Evolutionary conservation across 768 basidiomycete species (phyloP).

Genomic region (Asterophora parasitica): DNA sequence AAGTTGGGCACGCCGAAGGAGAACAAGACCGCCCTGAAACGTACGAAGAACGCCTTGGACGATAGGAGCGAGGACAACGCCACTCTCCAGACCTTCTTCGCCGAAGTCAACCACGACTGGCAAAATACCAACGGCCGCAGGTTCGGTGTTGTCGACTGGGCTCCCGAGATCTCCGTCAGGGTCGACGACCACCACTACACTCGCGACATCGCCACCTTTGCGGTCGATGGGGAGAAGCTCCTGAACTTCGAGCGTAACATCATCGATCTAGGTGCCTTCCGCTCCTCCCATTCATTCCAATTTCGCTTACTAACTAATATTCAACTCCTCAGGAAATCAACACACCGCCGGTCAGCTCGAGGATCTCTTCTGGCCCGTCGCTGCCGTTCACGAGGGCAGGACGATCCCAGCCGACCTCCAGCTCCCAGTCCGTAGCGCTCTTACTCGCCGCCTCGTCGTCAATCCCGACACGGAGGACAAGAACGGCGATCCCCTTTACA

Average conservation of each 20-base stretch:
- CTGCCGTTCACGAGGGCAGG: constrained; percentile 21
- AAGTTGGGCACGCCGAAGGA: no score
- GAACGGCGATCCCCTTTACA: constrained; percentile 5
- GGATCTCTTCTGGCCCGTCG: constrained; percentile 18
- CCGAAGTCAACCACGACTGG: constrained; percentile 19
- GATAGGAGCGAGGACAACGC: constrained; percentile 17
- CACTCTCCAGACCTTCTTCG: constrained; percentile 20
- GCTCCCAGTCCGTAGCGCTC: constrained; percentile 23
- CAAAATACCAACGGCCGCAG: constrained; percentile 16
- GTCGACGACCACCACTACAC: constrained; percentile 20
- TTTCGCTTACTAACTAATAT: constrained; percentile 4
- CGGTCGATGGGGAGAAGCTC: constrained; percentile 21
- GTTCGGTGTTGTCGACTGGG: constrained; percentile 22
- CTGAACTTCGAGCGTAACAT: constrained; percentile 26
- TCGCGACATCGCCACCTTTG: constrained; percentile 22
- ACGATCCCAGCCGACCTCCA: constrained; percentile 22
- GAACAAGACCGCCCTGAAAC: constrained; percentile 13
- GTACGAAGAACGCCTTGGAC: constrained; percentile 13
- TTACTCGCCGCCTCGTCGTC: constrained; percentile 21
- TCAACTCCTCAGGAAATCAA: constrained; percentile 19
- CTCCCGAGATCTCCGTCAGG: constrained; percentile 20
- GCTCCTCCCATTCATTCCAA: constrained; percentile 7
- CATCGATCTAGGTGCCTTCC: constrained; percentile 26
- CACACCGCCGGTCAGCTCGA: not conserved
- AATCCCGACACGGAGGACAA: constrained; percentile 26